These are phyloP conservation scores for Mortierella sp. DNA, from an alignment of 371 early-diverging fungal species.

Conservation along the genomic window DNA sequence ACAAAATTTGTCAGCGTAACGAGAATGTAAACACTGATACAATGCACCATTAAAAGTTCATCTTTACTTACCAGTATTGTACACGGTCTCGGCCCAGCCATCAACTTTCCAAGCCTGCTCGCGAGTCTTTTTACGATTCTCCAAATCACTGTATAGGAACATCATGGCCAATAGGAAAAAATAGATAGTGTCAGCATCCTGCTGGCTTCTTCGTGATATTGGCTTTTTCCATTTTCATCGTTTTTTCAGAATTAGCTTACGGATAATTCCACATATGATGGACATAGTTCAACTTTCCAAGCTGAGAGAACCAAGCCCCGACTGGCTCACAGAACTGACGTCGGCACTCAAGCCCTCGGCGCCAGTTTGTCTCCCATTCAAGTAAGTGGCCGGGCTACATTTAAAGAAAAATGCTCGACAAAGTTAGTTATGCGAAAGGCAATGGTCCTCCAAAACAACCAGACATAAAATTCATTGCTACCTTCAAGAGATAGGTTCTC, in stretches of 20 bases:
- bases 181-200: too few species aligned
- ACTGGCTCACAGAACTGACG: constrained; percentile 89
- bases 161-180: too few species aligned
- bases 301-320: constrained; percentile 96
- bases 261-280: constrained; percentile 96
- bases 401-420: background rate
- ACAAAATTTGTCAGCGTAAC: background rate
- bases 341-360: constrained; percentile 88
- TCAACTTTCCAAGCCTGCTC: constrained; percentile 94
- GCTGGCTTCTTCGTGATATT: too few species aligned
- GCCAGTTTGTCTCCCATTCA: constrained; percentile 95
- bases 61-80: constrained; percentile 79
- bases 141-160: constrained; percentile 68
- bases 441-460: background rate
- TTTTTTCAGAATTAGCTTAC: constrained; percentile 50
- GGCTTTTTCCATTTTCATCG: too few species aligned
- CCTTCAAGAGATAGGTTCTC: constrained; percentile 86
- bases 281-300: constrained; percentile 89
- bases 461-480: constrained; percentile 25
- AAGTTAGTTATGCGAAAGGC: too few species aligned
- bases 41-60: background rate
- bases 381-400: constrained; percentile 86
- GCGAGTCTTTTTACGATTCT: constrained; percentile 88
- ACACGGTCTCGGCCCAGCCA: constrained; percentile 94
- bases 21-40: background rate